A percentile compares a stretch with the other conserved stretches of the same genome.
phyloP scores from a whole-genome alignment of 2,329 filamentous ascomycete genomes.

The Fusarium paranaense region DNA sequence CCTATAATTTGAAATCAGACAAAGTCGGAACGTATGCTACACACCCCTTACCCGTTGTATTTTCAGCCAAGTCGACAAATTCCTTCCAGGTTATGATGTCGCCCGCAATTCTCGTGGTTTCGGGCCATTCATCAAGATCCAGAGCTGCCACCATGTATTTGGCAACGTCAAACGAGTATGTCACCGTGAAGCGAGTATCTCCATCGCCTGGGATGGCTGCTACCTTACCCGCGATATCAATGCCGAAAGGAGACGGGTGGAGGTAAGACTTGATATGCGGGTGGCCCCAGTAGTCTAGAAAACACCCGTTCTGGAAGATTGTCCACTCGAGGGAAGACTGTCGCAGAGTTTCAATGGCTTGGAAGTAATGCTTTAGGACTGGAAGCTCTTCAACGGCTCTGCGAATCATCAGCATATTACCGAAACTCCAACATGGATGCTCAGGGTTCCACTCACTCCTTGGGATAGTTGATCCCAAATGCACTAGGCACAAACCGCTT shows the following conservation, averaged over 20 bases:
- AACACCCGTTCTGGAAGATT: constrained; percentile 1
- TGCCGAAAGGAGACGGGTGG: constrained; percentile 33
- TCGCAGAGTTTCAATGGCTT: background rate
- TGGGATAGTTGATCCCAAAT: background rate
- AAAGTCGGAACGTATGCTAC: rapidly evolving
- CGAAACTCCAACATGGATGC: background rate
- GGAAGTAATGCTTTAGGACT: background rate
- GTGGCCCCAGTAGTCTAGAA: constrained; percentile 5
- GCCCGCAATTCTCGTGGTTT: background rate
- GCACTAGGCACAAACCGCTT: background rate
- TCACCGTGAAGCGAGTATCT: background rate
- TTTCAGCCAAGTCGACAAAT: background rate
- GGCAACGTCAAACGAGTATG: background rate
- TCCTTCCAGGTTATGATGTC: background rate
- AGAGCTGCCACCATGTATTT: background rate
- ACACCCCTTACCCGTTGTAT: background rate
- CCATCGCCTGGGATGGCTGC: background rate
- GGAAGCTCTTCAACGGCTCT: background rate
- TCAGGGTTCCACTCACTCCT: background rate
- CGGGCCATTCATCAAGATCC: background rate
- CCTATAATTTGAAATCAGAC: background rate
- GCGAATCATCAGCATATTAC: background rate
- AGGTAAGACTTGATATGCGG: constrained; percentile 1
- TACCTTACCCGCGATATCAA: constrained; percentile 52
- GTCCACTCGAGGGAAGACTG: constrained; percentile 1